These are phyloP conservation scores for Calonectria honghensis DNA, from an alignment of 2,329 filamentous ascomycete species.

Conservation along the genomic window DNA sequence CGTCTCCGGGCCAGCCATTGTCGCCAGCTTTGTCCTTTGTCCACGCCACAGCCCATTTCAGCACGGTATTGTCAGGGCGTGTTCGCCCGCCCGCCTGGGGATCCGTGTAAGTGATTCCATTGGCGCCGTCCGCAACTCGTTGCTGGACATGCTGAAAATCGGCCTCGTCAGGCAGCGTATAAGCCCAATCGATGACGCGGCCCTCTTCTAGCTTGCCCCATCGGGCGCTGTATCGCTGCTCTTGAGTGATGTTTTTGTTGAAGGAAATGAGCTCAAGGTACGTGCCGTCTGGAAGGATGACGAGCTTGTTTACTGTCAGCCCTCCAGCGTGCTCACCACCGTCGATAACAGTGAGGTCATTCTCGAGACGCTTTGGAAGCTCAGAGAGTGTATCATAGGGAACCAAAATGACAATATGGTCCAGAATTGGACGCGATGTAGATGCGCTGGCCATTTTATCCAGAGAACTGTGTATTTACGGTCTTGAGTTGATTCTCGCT, in stretches of 20 bases:
- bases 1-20: conserved; percentile 64
- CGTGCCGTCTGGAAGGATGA: conserved; percentile 77
- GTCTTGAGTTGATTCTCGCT: conserved; percentile 16
- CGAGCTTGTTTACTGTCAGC: conserved; percentile 76
- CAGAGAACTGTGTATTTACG: conserved; percentile 11
- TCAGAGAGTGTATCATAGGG: conserved; percentile 68
- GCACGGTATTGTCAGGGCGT: conserved; percentile 71
- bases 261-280: conserved; percentile 82
- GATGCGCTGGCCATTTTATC: conserved; percentile 36
- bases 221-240: conserved; percentile 68
- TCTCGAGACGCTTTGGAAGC: conserved; percentile 70
- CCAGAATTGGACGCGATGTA: conserved; percentile 63
- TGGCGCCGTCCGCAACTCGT: conserved; percentile 57
- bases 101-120: conserved; percentile 66
- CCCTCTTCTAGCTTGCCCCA: conserved; percentile 74
- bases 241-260: conserved; percentile 64
- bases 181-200: conserved; percentile 76
- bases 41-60: conserved; percentile 76
- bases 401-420: conserved; percentile 80
- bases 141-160: conserved; percentile 63
- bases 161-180: conserved; percentile 64
- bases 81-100: conserved; percentile 72
- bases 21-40: conserved; percentile 53
- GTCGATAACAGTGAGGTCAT: conserved; percentile 74
- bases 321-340: conserved; percentile 78